Evolutionary conservation across 2,329 filamentous ascomycete genomes (phyloP).

Genomic region (Aspergillus sp.): DNA sequence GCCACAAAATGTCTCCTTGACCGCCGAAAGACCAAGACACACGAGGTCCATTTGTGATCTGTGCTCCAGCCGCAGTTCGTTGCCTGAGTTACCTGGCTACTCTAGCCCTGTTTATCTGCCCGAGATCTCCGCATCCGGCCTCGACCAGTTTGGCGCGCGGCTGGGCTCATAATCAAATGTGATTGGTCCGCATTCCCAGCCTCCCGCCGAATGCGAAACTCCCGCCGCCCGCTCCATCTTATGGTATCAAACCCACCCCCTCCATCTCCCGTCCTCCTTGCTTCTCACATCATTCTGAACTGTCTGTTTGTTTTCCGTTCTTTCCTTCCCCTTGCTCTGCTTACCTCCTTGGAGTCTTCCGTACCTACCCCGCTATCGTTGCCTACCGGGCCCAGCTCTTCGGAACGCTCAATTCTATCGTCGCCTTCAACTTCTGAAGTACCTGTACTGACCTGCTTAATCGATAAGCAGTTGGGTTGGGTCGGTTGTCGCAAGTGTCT

Average conservation of each 20-base stretch:
- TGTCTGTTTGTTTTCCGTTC: slow-evolving; percentile 14
- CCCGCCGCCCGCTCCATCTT: slow-evolving; percentile 22
- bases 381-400: slow-evolving; percentile 3
- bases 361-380: slow-evolving; percentile 6
- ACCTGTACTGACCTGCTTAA: slow-evolving; percentile 22
- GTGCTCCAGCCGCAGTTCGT: slow-evolving; percentile 6
- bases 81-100: slow-evolving; percentile 24
- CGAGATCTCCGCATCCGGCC: slow-evolving; percentile 13
- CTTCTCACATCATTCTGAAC: slow-evolving; percentile 16
- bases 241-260: slow-evolving; percentile 25
- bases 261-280: slow-evolving; percentile 16
- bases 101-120: slow-evolving; percentile 22
- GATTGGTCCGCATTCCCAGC: slow-evolving; percentile 24
- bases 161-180: slow-evolving; percentile 25
- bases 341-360: slow-evolving; percentile 9
- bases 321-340: slow-evolving; percentile 16
- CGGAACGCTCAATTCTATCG: background rate
- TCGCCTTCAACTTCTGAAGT: background rate
- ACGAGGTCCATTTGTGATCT: background rate
- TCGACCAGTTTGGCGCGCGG: slow-evolving; percentile 21
- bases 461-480: slow-evolving; percentile 25
- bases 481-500: slow-evolving; percentile 1
- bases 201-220: slow-evolving; percentile 21
- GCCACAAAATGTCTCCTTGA: background rate
- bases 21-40: background rate